Percentiles rank a stretch among this genome's conserved stretches.
Conservation (phyloP, 345 rosid genomes). For the Garcia nutans region DNA sequence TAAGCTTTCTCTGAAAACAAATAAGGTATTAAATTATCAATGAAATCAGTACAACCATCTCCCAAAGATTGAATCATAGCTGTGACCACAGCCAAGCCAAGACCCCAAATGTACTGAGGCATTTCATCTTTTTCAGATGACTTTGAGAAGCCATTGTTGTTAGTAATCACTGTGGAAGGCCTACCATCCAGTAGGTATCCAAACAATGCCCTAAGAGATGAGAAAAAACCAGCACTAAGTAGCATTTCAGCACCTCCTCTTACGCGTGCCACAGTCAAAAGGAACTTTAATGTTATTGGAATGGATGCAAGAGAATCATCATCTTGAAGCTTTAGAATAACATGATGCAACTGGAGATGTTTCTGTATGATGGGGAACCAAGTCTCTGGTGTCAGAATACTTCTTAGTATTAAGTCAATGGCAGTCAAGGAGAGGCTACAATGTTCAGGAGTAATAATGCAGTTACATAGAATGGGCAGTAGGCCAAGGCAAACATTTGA, state of each 20-base stretch:
- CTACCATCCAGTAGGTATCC: constrained; percentile 44
- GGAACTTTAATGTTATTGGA: constrained; percentile 62
- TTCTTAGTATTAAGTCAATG: constrained; percentile 56
- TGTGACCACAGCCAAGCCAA: constrained; percentile 73
- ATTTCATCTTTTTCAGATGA: constrained; percentile 49
- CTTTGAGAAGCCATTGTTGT: constrained; percentile 32
- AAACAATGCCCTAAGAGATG: constrained; percentile 61
- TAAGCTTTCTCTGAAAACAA: constrained; percentile 68
- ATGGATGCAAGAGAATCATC: constrained; percentile 43
- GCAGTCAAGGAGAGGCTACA: constrained; percentile 58
- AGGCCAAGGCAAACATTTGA: constrained; percentile 63
- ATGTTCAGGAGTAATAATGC: constrained; percentile 51
- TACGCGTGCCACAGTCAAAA: constrained; percentile 70
- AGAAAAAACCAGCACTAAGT: constrained; percentile 61
- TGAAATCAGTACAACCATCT: constrained; percentile 47
- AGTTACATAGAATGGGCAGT: constrained; percentile 71
- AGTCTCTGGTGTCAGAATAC: constrained; percentile 63
- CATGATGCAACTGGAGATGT: constrained; percentile 61
- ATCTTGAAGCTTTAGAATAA: constrained; percentile 66
- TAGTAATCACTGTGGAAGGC: constrained; percentile 36
- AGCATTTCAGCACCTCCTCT: constrained; percentile 91
- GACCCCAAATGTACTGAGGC: constrained; percentile 69
- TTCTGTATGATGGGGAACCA: constrained; percentile 76
- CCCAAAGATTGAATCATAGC: constrained; percentile 77
- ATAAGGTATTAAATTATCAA: constrained; percentile 62